phyloP scores from a whole-genome alignment of 2,329 filamentous ascomycete species.

The Penicillium concentricum region DNA sequence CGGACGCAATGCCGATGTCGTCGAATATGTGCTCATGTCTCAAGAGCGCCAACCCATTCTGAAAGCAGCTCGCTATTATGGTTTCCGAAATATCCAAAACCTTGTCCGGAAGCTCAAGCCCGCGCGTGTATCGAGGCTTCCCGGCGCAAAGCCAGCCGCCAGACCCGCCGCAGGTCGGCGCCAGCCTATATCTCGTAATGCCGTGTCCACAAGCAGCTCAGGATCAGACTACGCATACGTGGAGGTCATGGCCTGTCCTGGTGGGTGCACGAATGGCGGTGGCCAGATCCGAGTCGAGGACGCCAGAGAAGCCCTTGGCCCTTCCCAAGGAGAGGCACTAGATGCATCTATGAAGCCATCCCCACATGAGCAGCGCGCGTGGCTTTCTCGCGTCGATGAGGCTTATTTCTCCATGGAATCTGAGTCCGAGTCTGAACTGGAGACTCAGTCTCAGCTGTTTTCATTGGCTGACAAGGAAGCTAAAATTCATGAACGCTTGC shows the following conservation, averaged over 20 bases:
- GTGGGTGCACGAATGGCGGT: slow-evolving; percentile 97
- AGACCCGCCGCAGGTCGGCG: slow-evolving; percentile 28
- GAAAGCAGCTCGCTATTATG: slow-evolving; percentile 88
- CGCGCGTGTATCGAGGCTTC: slow-evolving; percentile 71
- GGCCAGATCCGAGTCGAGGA: slow-evolving; percentile 93
- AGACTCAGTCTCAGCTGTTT: slow-evolving; percentile 27
- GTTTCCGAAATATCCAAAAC: slow-evolving; percentile 98
- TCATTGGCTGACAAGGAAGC: slow-evolving; percentile 28
- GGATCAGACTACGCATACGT: slow-evolving; percentile 79
- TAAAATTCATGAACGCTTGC: slow-evolving; percentile 63
- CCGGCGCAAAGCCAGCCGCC: slow-evolving; percentile 62
- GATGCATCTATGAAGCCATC: slow-evolving; percentile 57
- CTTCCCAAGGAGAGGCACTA: slow-evolving; percentile 17
- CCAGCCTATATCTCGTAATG: slow-evolving; percentile 33
- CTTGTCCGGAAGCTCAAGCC: slow-evolving; percentile 90
- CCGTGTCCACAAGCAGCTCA: slow-evolving; percentile 24
- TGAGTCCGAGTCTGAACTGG: slow-evolving; percentile 47
- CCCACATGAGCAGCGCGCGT: slow-evolving; percentile 79
- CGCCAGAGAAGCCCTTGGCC: slow-evolving; percentile 43
- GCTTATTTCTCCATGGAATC: slow-evolving; percentile 78
- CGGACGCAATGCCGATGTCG: slow-evolving; percentile 86
- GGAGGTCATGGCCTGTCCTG: slow-evolving; percentile 98
- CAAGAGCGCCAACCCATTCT: slow-evolving; percentile 61
- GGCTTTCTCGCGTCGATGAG: slow-evolving; percentile 79
- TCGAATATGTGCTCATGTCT: slow-evolving; percentile 73